These are phyloP conservation scores for Tilletia setariae DNA, from an alignment of 1,284 basidiomycete species.

Conservation along the genomic window DNA sequence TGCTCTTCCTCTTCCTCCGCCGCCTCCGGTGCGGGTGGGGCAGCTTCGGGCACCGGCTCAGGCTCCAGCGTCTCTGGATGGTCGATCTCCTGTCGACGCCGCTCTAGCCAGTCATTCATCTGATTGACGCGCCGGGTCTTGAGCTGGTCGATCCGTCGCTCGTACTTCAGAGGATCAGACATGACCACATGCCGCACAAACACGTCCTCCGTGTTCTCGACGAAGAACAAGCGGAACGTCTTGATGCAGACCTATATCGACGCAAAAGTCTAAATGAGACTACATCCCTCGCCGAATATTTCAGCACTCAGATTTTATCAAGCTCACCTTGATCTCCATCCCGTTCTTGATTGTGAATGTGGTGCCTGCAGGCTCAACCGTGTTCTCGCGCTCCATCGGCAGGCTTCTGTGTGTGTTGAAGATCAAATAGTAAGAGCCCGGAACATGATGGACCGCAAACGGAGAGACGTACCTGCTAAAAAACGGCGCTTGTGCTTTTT, in stretches of 20 bases:
- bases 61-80: slow-evolving; percentile 1
- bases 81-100: slow-evolving; percentile 36
- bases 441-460: neutral
- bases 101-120: slow-evolving; percentile 40
- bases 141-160: neutral
- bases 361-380: slow-evolving; percentile 29
- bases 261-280: slow-evolving; percentile 18
- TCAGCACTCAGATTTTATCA: neutral
- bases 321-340: slow-evolving; percentile 55
- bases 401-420: neutral
- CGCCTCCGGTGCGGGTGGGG: neutral
- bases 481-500: slow-evolving; percentile 46
- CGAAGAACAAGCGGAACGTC: slow-evolving; percentile 57
- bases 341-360: slow-evolving; percentile 60
- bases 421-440: no score
- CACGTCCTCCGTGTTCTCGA: slow-evolving; percentile 55
- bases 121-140: slow-evolving; percentile 22
- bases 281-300: neutral
- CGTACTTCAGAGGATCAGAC: slow-evolving; percentile 6
- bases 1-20: neutral
- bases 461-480: slow-evolving; percentile 30
- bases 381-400: slow-evolving; percentile 27
- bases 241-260: slow-evolving; percentile 54
- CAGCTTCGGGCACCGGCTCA: neutral
- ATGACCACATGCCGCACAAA: slow-evolving; percentile 35